A percentile compares a stretch with the other conserved stretches of the same genome.
phyloP scores from a whole-genome alignment of 2,329 filamentous ascomycete genomes.

The Colletotrichum orbiculare region DNA sequence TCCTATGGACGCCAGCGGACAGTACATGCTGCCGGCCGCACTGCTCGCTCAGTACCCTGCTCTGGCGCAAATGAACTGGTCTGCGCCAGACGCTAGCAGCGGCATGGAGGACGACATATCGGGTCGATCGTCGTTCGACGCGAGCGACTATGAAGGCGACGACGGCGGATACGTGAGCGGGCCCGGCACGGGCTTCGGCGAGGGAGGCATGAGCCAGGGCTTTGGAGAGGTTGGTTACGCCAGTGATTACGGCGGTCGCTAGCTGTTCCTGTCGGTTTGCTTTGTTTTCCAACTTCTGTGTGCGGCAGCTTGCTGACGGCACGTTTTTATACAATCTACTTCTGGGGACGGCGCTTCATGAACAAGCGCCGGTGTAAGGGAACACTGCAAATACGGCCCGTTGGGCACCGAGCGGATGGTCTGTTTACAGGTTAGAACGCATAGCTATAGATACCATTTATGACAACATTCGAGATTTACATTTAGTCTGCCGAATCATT shows the following conservation, averaged over 20 bases:
- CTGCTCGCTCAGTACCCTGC: constrained; percentile 93
- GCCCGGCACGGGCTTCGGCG: constrained; percentile 69
- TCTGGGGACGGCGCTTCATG: constrained; percentile 25
- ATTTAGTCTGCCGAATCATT: not conserved
- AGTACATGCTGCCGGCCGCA: constrained; percentile 84
- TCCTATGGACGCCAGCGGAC: constrained; percentile 65
- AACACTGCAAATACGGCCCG: constrained; percentile 19
- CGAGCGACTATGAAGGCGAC: constrained; percentile 79
- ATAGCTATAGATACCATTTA: constrained; percentile 36
- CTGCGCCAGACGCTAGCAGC: constrained; percentile 71
- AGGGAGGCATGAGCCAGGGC: constrained; percentile 65
- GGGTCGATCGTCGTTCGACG: constrained; percentile 84
- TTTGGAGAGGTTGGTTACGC: constrained; percentile 66
- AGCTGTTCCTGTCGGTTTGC: constrained; percentile 8
- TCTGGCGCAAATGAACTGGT: constrained; percentile 91
- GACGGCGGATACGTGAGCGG: constrained; percentile 76
- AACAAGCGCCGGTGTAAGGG: constrained; percentile 29
- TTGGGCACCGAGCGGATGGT: constrained; percentile 24
- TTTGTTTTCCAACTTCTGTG: constrained; percentile 20
- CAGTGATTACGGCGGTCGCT: constrained; percentile 63
- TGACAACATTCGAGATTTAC: constrained; percentile 22
- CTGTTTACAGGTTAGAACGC: constrained; percentile 33
- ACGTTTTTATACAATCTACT: constrained; percentile 17
- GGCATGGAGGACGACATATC: constrained; percentile 81
- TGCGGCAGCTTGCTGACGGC: constrained; percentile 12